phyloP scores from a whole-genome alignment of 257 asterid species.

The Lantana camara region DNA sequence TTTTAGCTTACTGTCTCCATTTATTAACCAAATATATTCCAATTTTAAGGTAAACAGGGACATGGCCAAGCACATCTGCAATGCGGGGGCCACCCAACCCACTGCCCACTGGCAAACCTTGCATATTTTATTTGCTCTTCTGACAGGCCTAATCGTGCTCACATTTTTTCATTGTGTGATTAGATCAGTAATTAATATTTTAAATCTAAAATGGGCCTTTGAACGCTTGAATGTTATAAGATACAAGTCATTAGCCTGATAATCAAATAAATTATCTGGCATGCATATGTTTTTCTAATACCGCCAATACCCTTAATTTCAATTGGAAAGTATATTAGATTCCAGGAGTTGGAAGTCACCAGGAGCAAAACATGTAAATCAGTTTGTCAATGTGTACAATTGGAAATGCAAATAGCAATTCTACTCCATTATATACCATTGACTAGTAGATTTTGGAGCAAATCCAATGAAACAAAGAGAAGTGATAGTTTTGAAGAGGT shows the following conservation, averaged over 20 bases:
- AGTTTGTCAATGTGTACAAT: neutral
- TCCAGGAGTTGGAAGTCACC: neutral
- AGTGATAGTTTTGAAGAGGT: slow-evolving; percentile 10
- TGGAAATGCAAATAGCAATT: neutral
- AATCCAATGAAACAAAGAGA: slow-evolving; percentile 1
- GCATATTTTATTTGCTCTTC: neutral
- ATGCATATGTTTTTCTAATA: neutral
- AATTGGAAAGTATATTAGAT: slow-evolving; percentile 4
- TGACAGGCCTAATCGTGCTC: neutral
- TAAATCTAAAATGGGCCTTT: neutral
- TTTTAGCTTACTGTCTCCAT: neutral
- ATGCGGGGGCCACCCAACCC: neutral
- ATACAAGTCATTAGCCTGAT: neutral
- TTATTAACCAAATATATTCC: neutral
- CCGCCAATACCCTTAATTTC: neutral
- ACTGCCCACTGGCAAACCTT: too few relatives aligned
- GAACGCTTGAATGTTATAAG: slow-evolving; percentile 3
- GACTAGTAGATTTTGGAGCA: slow-evolving; percentile 6
- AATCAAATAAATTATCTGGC: neutral
- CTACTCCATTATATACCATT: neutral
- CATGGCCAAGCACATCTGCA: neutral
- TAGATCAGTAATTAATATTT: neutral
- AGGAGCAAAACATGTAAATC: neutral
- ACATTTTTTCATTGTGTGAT: neutral
- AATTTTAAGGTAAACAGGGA: neutral